Evolutionary conservation across 345 rosid species (phyloP).

Genomic region (Syzygium oleosum): DNA sequence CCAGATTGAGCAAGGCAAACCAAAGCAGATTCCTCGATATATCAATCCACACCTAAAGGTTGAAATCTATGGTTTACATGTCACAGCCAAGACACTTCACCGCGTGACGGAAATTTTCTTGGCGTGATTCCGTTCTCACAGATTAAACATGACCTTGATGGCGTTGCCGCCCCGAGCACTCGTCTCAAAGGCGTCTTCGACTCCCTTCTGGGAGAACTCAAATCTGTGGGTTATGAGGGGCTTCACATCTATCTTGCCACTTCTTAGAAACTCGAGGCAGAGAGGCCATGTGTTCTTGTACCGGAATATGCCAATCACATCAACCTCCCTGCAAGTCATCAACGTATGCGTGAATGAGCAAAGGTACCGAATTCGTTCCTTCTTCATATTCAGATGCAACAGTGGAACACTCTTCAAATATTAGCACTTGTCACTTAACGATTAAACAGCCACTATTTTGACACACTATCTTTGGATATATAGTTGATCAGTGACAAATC

Average conservation of each 20-base stretch:
- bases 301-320: conserved; percentile 64
- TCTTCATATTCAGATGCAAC: neutral
- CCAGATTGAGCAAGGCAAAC: too few species aligned
- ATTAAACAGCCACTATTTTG: neutral
- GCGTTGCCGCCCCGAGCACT: conserved; percentile 75
- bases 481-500: neutral
- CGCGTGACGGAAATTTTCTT: neutral
- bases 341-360: neutral
- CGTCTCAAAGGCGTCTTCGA: conserved; percentile 73
- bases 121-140: conserved; percentile 1
- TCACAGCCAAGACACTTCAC: neutral
- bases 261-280: conserved; percentile 60
- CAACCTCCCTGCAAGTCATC: conserved; percentile 54
- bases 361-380: neutral
- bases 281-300: conserved; percentile 84
- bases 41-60: too few species aligned
- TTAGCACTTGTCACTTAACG: neutral
- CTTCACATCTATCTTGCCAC: conserved; percentile 77
- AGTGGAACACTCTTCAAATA: neutral
- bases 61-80: neutral
- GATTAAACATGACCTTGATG: conserved; percentile 90
- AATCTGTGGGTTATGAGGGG: conserved; percentile 83
- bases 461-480: neutral
- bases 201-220: conserved; percentile 69
- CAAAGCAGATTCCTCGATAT: too few species aligned